phyloP scores from a whole-genome alignment of 495 filamentous ascomycete genomes.

The Penicillium goetzii region DNA sequence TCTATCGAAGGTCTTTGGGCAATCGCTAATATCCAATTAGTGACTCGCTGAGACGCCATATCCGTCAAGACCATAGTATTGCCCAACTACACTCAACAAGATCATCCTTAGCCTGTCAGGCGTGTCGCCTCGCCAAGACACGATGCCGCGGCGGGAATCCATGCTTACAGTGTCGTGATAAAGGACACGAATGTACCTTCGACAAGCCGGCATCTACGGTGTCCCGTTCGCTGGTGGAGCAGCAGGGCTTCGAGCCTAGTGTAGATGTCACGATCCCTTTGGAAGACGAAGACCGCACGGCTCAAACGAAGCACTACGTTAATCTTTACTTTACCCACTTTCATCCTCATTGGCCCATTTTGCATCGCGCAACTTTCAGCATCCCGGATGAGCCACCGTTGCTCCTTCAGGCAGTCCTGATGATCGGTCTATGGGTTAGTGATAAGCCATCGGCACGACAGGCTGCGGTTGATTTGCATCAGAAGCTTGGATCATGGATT shows the following conservation, averaged over 20 bases:
- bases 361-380: background rate
- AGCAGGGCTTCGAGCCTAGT: background rate
- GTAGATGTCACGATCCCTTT: background rate
- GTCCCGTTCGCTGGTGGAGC: background rate
- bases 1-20: background rate
- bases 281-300: background rate
- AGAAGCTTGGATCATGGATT: background rate
- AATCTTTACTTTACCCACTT: background rate
- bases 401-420: background rate
- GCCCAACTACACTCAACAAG: background rate
- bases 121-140: background rate
- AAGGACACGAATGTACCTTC: background rate
- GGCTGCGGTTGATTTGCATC: background rate
- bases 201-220: background rate
- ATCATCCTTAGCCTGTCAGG: background rate
- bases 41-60: background rate
- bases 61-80: background rate
- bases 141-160: background rate
- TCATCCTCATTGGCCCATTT: background rate
- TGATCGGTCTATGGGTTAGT: slow-evolving; percentile 1
- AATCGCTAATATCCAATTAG: background rate
- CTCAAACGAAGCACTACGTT: background rate
- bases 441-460: background rate
- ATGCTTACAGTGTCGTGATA: background rate
- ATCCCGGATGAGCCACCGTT: background rate